phyloP scores from a whole-genome alignment of 1,284 basidiomycete species.

The Leucoagaricus sp. region DNA sequence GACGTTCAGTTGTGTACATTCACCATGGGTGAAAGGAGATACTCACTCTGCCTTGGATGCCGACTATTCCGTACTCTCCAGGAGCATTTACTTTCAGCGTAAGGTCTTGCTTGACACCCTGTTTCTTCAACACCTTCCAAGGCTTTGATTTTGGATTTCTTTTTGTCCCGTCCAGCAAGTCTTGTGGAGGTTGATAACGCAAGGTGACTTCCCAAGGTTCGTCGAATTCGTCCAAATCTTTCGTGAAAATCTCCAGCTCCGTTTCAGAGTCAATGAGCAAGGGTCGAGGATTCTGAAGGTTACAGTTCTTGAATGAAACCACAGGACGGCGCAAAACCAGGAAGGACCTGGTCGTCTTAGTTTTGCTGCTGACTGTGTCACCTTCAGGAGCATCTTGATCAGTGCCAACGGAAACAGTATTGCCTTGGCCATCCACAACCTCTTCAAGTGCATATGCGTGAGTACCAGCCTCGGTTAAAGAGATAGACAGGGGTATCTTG shows the following conservation, averaged over 20 bases:
- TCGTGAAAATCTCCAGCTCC: constrained; percentile 50
- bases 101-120: constrained; percentile 48
- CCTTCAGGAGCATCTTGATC: constrained; percentile 24
- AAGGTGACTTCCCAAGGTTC: constrained; percentile 68
- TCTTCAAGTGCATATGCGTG: constrained; percentile 74
- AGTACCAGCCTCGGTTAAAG: constrained; percentile 60
- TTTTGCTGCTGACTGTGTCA: constrained; percentile 36
- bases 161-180: constrained; percentile 30
- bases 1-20: constrained; percentile 9
- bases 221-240: constrained; percentile 58
- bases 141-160: constrained; percentile 44
- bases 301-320: constrained; percentile 76
- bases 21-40: not conserved
- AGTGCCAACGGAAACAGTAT: constrained; percentile 54
- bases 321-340: constrained; percentile 77
- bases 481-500: constrained; percentile 66
- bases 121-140: constrained; percentile 60
- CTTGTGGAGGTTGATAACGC: constrained; percentile 54
- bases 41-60: constrained; percentile 67
- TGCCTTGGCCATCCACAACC: constrained; percentile 75
- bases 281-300: constrained; percentile 69
- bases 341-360: constrained; percentile 62
- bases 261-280: constrained; percentile 74
- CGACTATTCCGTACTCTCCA: constrained; percentile 82
- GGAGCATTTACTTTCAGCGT: constrained; percentile 57